Conservation (phyloP, 2,329 filamentous ascomycete genomes). For the Exophiala sp. region DNA sequence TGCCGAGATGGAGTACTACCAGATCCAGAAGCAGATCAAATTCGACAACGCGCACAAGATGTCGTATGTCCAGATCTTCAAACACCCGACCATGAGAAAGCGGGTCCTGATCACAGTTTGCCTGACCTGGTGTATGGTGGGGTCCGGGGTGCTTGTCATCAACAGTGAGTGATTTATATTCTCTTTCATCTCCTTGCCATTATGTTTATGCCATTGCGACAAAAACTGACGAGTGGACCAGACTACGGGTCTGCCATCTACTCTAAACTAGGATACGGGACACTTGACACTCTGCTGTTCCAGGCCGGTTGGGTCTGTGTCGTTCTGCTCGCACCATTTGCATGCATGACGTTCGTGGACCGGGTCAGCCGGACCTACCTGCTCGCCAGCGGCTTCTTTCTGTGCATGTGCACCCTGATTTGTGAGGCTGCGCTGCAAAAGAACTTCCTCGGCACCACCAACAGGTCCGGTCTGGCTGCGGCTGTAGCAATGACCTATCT, state of each 20-base stretch:
- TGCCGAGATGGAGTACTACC: conserved; percentile 10
- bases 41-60: conserved; percentile 9
- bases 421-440: conserved; percentile 7
- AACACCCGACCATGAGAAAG: conserved; percentile 6
- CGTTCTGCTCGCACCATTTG: background rate
- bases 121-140: conserved; percentile 4
- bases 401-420: conserved; percentile 3
- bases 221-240: no score
- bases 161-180: conserved; percentile 4
- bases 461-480: conserved; percentile 9
- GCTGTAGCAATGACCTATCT: conserved; percentile 6
- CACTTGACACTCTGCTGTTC: conserved; percentile 4
- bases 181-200: background rate
- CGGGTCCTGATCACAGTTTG: conserved; percentile 4
- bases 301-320: conserved; percentile 2
- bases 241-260: conserved; percentile 7
- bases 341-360: conserved; percentile 7
- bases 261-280: conserved; percentile 1
- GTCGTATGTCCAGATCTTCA: conserved; percentile 3
- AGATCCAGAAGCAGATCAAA: conserved; percentile 12
- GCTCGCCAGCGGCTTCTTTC: conserved; percentile 7
- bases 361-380: background rate
- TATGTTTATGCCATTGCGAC: background rate
- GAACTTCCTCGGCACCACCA: conserved; percentile 1
- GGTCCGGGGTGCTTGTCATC: conserved; percentile 4